Percentiles rank a stretch among this genome's conserved stretches.
These are phyloP conservation scores for Kurtzmaniella quercitrusa DNA, from an alignment of 1,139 yeast genomes.

Conservation along the genomic window DNA sequence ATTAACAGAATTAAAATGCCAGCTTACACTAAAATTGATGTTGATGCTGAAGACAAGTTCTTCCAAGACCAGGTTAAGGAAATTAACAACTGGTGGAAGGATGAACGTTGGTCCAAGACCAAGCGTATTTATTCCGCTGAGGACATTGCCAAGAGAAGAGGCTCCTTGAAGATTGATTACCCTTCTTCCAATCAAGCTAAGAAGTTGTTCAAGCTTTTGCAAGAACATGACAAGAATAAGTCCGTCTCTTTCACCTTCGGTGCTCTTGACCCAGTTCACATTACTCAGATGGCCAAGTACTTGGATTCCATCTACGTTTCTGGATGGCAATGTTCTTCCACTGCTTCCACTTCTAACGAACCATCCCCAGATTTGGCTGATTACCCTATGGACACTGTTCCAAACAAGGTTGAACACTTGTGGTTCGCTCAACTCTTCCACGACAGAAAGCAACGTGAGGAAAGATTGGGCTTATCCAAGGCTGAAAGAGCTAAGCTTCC, in stretches of 20 bases:
- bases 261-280: conserved; percentile 94
- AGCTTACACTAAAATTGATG: conserved; percentile 47
- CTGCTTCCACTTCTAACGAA: conserved; percentile 95
- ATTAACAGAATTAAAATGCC: conserved; percentile 26
- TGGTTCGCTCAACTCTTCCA: conserved; percentile 97
- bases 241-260: conserved; percentile 91
- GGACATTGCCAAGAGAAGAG: conserved; percentile 87
- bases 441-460: conserved; percentile 94
- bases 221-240: conserved; percentile 68
- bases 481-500: conserved; percentile 62
- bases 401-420: conserved; percentile 95
- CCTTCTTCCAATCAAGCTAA: conserved; percentile 83
- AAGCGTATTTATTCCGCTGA: conserved; percentile 87
- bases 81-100: conserved; percentile 85
- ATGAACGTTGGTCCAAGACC: conserved; percentile 87
- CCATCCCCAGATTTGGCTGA: conserved; percentile 98
- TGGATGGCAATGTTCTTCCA: conserved; percentile 98
- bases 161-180: conserved; percentile 62
- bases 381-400: conserved; percentile 98
- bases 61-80: conserved; percentile 69
- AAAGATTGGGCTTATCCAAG: conserved; percentile 58
- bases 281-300: conserved; percentile 94
- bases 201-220: conserved; percentile 67
- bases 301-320: conserved; percentile 90
- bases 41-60: conserved; percentile 58